Base-by-base conservation (phyloP, 192 early-diverging fungal genomes). In the Linnemannia hyalina region DNA sequence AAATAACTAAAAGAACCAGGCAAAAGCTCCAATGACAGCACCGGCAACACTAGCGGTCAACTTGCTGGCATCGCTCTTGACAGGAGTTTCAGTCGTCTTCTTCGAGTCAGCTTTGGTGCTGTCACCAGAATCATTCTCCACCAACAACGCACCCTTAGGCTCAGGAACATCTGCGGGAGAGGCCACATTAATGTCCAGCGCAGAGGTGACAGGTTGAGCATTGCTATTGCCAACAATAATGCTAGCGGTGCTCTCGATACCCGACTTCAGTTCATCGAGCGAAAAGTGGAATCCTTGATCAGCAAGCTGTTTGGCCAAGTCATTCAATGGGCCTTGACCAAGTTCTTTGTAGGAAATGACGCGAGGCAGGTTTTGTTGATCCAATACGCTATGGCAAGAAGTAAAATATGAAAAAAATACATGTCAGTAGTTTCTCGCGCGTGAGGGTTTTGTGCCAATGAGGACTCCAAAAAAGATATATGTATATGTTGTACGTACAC, bases 261-360 rank as follows among this genome's bases (percentile, higher is more conserved):
- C 41, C 3, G 38, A 10, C 20, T 63, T 73, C 7, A 44, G 6
- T 3, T 85, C 78, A 3, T 85, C 83, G 18, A 60, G 69, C 0
- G 75, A 76, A 23, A 85, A 44, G n/a, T 85, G 83, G 23, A 57
- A 73, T 32, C 83, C 83, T 23, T 85, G 75, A 7, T 70, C 35
- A 15, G 57, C 47, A 60, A 85, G 46, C 32, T 75, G 47, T 32
- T 73, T 74, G 23, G 44, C 60, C 3, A 85, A 49, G 2, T 80
- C 70, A 0, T 70, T 23, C 20, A 73, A 9, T 5, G 83, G 65
- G 1, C 36, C 42, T 18, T 73, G 69, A 40, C 29, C n/a, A 10
- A 85, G 63, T 20, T 73, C 63, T 2, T 77, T 71, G 44, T 80
- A 85, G 6, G 83, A n/a, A 26, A 85, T 74, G 10, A 85, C 83